Evolutionary conservation across 768 basidiomycete genomes (phyloP), one percentile per base, ranked within the genome.

Genomic region (Pleurotus giganteus): DNA sequence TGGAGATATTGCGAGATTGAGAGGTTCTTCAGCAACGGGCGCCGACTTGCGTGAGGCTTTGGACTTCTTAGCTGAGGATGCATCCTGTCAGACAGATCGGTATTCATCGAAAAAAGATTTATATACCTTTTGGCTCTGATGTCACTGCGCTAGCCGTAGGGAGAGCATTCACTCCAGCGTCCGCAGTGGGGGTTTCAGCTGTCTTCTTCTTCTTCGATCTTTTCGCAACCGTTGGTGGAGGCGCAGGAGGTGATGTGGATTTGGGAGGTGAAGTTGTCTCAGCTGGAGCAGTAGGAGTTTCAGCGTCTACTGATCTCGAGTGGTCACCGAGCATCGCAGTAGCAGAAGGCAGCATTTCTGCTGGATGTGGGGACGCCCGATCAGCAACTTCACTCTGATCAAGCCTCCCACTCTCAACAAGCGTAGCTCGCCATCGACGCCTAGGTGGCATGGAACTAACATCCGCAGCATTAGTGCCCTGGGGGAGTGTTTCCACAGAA

Each of bases 141-240:
- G 46, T n/a, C 29, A 2, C n/a, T 21, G 39, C 39, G 39, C n/a
- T 41, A 7, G 15, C 39, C 7, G 39, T 41, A 6, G n/a, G 15
- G 6, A 7, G 12, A 17, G 6, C 5, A 7, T 41, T 21, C 12
- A 41, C 6, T n/a, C 15, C 26, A 19, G 46, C 28, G 15, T 47
- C 46, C 27, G n/a, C 11, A 7, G 27, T 21, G 11, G 6, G 13
- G 11, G 5, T 39, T 36, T 46, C 58, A 45, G 23, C 50, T 44
- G 31, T 13, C 31, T 60, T 60, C 55, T 61, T 61, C 54, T 55
- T 61, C 54, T 60, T 61, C 21, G 54, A 47, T 45, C 56, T 61
- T 36, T 53, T 53, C 27, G 52, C 54, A 17, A 52, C 36, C 43
- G 21, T 29, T 17, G 43, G n/a, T 51, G 29, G 17, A 41, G 39